Evolutionary conservation across 2,329 filamentous ascomycete species (phyloP).

Genomic region (Thelonectria blattea): DNA sequence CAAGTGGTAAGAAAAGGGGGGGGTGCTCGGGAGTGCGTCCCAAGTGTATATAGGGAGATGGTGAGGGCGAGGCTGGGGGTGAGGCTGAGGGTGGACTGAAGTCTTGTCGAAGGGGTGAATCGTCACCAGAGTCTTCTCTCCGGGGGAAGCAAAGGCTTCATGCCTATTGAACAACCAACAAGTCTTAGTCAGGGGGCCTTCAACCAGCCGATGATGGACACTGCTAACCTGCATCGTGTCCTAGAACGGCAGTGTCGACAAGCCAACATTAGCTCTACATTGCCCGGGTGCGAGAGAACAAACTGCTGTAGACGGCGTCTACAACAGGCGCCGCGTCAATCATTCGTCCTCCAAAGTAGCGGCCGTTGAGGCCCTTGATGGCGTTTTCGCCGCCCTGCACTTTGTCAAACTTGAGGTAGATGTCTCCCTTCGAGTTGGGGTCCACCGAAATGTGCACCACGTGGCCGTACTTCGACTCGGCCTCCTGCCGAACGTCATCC

Average conservation of each 20-base stretch:
- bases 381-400: conserved; percentile 96
- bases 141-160: conserved; percentile 35
- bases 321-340: conserved; percentile 96
- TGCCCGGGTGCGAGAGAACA: conserved; percentile 86
- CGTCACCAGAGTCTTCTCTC: conserved; percentile 24
- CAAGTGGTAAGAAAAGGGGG: conserved; percentile 33
- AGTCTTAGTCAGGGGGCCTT: conserved; percentile 35
- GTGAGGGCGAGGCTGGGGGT: neutral
- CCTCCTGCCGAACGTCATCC: conserved; percentile 90
- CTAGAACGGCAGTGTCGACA: conserved; percentile 54
- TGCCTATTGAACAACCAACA: conserved; percentile 37
- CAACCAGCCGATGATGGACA: conserved; percentile 32
- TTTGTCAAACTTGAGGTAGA: conserved; percentile 98
- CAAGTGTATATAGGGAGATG: conserved; percentile 1
- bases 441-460: conserved; percentile 97
- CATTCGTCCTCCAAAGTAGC: conserved; percentile 91
- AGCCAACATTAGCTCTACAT: conserved; percentile 70
- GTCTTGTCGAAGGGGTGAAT: conserved; percentile 16
- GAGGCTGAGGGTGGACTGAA: no score
- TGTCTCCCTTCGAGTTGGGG: conserved; percentile 91
- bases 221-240: conserved; percentile 50
- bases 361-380: conserved; percentile 95
- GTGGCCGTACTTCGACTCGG: conserved; percentile 93
- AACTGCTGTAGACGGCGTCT: conserved; percentile 97
- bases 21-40: neutral